Percentiles rank a stretch among this genome's conserved stretches.
Evolutionary conservation across 2,329 filamentous ascomycete genomes (phyloP).

Genomic region (Microdochium bolleyi): DNA sequence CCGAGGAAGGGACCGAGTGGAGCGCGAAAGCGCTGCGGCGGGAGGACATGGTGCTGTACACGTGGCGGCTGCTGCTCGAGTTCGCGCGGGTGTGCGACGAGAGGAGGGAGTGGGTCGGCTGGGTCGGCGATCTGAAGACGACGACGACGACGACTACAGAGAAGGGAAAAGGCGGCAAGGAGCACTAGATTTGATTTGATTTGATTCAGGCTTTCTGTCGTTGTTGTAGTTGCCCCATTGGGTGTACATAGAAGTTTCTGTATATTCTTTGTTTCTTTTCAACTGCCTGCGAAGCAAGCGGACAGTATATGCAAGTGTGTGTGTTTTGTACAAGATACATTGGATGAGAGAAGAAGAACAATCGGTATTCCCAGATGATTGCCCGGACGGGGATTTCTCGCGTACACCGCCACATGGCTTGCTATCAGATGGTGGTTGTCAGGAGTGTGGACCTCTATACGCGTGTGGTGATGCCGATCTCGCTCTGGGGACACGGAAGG

Average conservation of each 20-base stretch:
- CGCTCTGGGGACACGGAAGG: no score
- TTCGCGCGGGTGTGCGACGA: constrained; percentile 29
- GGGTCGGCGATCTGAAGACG: constrained; percentile 15
- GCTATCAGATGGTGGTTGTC: no score
- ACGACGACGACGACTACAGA: background rate
- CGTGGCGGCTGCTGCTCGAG: constrained; percentile 39
- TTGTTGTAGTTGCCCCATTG: background rate
- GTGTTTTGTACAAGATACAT: no score
- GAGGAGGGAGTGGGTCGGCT: constrained; percentile 18
- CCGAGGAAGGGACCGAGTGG: constrained; percentile 42
- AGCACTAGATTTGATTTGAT: background rate
- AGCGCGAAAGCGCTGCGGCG: constrained; percentile 40
- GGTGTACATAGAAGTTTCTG: background rate
- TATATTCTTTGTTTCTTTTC: no score
- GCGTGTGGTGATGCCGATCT: no score
- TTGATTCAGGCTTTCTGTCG: background rate
- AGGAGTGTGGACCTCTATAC: no score
- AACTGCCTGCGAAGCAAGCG: no score
- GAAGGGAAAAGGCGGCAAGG: background rate
- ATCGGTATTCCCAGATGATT: no score
- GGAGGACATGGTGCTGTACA: constrained; percentile 50
- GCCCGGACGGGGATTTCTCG: no score
- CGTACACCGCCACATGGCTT: no score
- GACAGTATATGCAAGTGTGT: no score
- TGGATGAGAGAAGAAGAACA: no score